Evolutionary conservation across 2,329 filamentous ascomycete genomes (phyloP).

Genomic region (Davidsoniella australis): DNA sequence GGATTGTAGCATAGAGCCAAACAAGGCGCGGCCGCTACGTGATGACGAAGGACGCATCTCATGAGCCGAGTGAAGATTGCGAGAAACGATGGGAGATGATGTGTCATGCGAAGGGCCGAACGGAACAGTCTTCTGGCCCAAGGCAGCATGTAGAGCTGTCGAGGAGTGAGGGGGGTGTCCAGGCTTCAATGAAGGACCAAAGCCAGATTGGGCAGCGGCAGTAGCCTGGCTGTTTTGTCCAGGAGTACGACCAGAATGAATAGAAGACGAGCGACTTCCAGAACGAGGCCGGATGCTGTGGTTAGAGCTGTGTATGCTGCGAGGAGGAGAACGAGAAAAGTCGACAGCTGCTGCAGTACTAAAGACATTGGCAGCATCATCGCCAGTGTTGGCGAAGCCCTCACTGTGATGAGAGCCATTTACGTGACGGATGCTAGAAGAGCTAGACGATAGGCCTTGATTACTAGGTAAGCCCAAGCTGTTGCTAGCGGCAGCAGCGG

Average conservation of each 20-base stretch:
- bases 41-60: slow-evolving; percentile 7
- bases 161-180: background rate
- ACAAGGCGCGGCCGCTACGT: background rate
- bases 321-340: slow-evolving; percentile 41
- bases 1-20: slow-evolving; percentile 7
- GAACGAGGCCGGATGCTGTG: slow-evolving; percentile 20
- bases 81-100: background rate
- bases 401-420: slow-evolving; percentile 18
- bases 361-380: slow-evolving; percentile 39
- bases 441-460: slow-evolving; percentile 21
- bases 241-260: slow-evolving; percentile 9
- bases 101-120: background rate
- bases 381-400: slow-evolving; percentile 34
- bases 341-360: slow-evolving; percentile 27
- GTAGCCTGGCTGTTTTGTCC: background rate
- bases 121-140: background rate
- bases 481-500: slow-evolving; percentile 16
- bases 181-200: slow-evolving; percentile 9
- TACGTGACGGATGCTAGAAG: slow-evolving; percentile 20
- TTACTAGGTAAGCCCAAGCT: background rate
- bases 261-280: slow-evolving; percentile 9
- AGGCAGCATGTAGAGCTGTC: too few species aligned
- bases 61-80: slow-evolving; percentile 10
- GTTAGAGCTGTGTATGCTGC: slow-evolving; percentile 32
- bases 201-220: background rate